Conservation (phyloP, 257 asterid species). For the Nicotiana obtusifolia region DNA sequence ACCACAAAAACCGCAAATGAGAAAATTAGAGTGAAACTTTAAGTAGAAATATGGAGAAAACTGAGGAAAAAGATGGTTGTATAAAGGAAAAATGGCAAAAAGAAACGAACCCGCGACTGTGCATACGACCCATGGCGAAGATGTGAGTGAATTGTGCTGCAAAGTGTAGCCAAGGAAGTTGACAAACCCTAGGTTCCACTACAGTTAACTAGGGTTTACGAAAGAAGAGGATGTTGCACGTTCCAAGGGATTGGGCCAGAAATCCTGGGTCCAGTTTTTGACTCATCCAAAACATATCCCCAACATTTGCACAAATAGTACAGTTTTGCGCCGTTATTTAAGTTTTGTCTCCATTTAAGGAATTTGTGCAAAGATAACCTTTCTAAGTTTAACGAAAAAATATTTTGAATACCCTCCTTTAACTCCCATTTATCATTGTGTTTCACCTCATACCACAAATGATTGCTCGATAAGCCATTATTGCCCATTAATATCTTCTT, state of each 20-base stretch:
- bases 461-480: too few species aligned
- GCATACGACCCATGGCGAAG: conserved; percentile 27
- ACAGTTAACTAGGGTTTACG: conserved; percentile 21
- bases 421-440: too few species aligned
- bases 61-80: not conserved
- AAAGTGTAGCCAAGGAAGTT: not conserved
- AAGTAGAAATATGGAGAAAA: too few species aligned
- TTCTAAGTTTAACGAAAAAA: too few species aligned
- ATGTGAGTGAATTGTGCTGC: not conserved
- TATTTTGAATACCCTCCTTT: too few species aligned
- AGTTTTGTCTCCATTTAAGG: too few species aligned
- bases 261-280: not conserved
- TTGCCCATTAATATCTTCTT: too few species aligned
- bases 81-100: not conserved
- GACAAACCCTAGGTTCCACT: not conserved
- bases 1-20: not conserved
- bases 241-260: not conserved
- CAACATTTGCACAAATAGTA: too few species aligned
- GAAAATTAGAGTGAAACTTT: not conserved
- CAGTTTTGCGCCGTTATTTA: too few species aligned
- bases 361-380: too few species aligned
- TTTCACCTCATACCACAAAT: too few species aligned
- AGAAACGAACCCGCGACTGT: conserved; percentile 34
- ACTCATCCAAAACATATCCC: not conserved
- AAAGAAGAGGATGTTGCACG: not conserved